Evolutionary conservation across 306 rosid genomes (phyloP), one percentile per base, ranked within the genome.

Genomic region (Prunus kanzakura): DNA sequence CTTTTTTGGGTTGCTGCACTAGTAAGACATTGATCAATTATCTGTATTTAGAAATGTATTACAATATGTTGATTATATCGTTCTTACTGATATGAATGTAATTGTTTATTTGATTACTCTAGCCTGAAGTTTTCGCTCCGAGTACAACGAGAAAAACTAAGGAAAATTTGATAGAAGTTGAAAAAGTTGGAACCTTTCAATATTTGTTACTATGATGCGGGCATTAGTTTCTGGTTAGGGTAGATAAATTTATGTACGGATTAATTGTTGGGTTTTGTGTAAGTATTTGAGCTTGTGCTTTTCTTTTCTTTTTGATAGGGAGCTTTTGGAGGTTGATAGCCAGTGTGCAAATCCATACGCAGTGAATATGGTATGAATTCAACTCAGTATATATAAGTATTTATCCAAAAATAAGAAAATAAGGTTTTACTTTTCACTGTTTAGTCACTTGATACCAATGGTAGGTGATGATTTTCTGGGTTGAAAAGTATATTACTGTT

Each of bases 311-410:
- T 18, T 25, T 73, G 30, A 52, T 61, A 73, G 77, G 68, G 77
- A 61, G 29, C 77, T 6, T 60, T 61, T 11, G 69, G 77, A 45
- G 69, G 32, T 61, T 46, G 38, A 15, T 60, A 23, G 18, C 58
- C 20, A n/a, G 46, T 61, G 69, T 27, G 11, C 30, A 61, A 61
- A 27, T 61, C 47, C 29, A 12, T 60, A 35, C 15, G 29, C 77
- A 5, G 60, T 43, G 29, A 73, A 73, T 4, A 73, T 73, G 77
- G 77, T 73, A 73, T 61, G 69, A n/a, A 13, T 47, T 73, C 27
- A 27, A 23, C 13, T 19, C n/a, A 58, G n/a, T 73, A 1, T 30
- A 5, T 43, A 7, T 23, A 20, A 27, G 41, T 25, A 25, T 10
- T 38, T n/a, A 38, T 19, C 41, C 41, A 35, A 35, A 4, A 15